Base-by-base conservation (phyloP, 768 basidiomycete species). In the Lactarius quietus region DNA sequence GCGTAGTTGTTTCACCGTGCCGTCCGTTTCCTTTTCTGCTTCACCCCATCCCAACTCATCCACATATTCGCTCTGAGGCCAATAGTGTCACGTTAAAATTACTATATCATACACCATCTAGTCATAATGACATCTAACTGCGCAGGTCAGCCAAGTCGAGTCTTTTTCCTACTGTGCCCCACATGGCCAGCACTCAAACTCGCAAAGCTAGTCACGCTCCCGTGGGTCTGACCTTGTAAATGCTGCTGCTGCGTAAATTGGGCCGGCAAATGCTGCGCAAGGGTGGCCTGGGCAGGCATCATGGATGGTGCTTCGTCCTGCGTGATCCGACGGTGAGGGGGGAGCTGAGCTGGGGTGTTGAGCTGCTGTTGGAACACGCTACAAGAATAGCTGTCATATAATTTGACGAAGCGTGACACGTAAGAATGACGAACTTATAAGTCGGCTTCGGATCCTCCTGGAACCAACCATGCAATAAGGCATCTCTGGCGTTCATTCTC, bases 271-370 rank as follows among this genome's bases (percentile, higher is more conserved):
- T 79, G 79, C 35, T 76, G 76, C 20, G 81, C 81, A 15, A 69
- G 70, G 8, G 71, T 69, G 23, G 82, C 75, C 23, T 85, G 84
- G 23, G 84, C 74, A 29, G 87, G 87, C 78, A 92, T 85, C 90
- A 92, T 92, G 0, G 89, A 90, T 0, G 91, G 90, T 7, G 90
- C 92, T 43, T 98, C 95, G 73, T 98, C 96, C 72, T 93, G 90
- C 1, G 94, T 91, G 59, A 98, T 95, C 48, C 94, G 85, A 35
- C 95, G 81, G 45, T 87, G 87, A 0, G 95, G 95, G 38, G 95
- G 95, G 15, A 87, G 81, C 68, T 92, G 89, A 59, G 84, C 81
- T 1, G 83, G 72, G 0, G 81, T 79, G 23, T 89, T 81, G 3
- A 82, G 79, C 45, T 62, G 65, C 15, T 66, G 64, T 43, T 87